Evolutionary conservation across 257 asterid species (phyloP).

Genomic region (Mentha longifolia): DNA sequence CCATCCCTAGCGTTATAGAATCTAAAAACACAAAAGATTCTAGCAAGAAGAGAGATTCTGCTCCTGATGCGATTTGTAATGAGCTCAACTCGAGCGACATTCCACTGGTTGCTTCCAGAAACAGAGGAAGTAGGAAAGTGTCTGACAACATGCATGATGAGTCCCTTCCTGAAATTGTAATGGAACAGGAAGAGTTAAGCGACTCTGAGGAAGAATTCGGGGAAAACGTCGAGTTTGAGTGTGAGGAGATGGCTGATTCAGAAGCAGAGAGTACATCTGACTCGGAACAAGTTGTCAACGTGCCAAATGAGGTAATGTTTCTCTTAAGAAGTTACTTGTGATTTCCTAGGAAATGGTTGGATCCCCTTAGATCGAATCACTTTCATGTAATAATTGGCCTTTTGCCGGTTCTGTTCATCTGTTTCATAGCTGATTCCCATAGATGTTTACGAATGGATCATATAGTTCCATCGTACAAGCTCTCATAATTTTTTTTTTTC

Average conservation of each 20-base stretch:
- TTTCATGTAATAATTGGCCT: conserved; percentile 3
- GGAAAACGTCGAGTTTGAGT: conserved; percentile 92
- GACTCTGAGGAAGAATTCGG: conserved; percentile 94
- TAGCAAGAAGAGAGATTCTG: conserved; percentile 38
- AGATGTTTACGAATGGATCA: neutral
- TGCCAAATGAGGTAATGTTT: conserved; percentile 69
- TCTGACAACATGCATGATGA: conserved; percentile 47
- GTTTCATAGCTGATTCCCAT: neutral
- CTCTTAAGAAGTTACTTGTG: conserved; percentile 13
- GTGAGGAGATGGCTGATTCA: conserved; percentile 98
- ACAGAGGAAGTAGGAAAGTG: conserved; percentile 43
- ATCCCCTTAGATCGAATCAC: conserved; percentile 9
- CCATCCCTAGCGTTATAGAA: conserved; percentile 29
- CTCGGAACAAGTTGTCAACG: conserved; percentile 52
- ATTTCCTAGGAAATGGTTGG: conserved; percentile 12
- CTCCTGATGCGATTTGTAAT: conserved; percentile 36
- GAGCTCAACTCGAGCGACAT: conserved; percentile 43
- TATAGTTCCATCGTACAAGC: conserved; percentile 9
- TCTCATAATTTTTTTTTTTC: conserved; percentile 3
- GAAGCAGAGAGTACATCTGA: conserved; percentile 78
- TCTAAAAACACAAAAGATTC: conserved; percentile 34
- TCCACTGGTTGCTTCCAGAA: conserved; percentile 42
- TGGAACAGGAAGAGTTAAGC: conserved; percentile 99
- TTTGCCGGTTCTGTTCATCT: neutral
- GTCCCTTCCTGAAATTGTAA: conserved; percentile 74